These are phyloP conservation scores for Phialocephala subalpina DNA, from an alignment of 2,329 filamentous ascomycete genomes.

Conservation along the genomic window DNA sequence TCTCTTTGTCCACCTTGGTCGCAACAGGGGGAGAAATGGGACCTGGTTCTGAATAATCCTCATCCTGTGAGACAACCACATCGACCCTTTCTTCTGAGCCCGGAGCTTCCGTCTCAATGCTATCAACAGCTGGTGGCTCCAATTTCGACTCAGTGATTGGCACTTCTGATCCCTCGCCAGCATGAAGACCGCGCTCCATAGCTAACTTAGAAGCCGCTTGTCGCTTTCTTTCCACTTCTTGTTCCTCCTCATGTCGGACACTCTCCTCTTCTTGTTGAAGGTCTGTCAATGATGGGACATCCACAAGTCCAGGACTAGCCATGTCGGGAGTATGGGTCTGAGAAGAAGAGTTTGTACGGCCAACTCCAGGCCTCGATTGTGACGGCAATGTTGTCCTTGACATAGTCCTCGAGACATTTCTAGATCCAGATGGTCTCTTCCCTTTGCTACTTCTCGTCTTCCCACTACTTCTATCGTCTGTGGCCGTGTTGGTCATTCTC, in stretches of 20 bases:
- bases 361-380: conserved; percentile 33
- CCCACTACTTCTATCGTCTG: conserved; percentile 76
- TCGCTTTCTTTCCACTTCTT: conserved; percentile 60
- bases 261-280: conserved; percentile 61
- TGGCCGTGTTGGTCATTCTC: conserved; percentile 62
- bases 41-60: background rate
- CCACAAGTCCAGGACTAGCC: conserved; percentile 47
- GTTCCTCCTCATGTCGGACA: conserved; percentile 55
- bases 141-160: conserved; percentile 35
- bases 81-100: background rate
- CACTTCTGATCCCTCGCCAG: conserved; percentile 45
- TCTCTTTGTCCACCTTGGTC: background rate
- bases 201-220: conserved; percentile 61
- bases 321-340: conserved; percentile 44
- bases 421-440: conserved; percentile 53
- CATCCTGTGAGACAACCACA: background rate
- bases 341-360: conserved; percentile 36
- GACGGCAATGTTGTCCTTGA: conserved; percentile 53
- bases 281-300: conserved; percentile 58
- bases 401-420: conserved; percentile 64
- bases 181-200: conserved; percentile 54
- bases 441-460: conserved; percentile 68
- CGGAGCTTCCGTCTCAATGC: conserved; percentile 15
- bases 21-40: background rate
- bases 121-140: conserved; percentile 22